Evolutionary conservation across 78 protist species (phyloP).

Genomic region (Chrysochromulina tobinii): DNA sequence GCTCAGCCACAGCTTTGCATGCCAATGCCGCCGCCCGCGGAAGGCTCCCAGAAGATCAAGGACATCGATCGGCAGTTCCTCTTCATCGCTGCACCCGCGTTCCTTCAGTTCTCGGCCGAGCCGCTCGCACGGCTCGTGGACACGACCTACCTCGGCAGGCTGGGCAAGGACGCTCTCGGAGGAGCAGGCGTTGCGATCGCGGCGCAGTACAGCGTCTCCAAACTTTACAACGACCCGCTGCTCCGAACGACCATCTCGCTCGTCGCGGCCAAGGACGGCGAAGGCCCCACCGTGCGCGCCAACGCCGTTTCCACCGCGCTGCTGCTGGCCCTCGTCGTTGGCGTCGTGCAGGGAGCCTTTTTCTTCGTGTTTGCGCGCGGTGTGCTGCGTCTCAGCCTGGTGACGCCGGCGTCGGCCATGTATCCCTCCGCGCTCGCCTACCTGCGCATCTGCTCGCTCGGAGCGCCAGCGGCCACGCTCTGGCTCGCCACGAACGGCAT

Average conservation of each 20-base stretch:
- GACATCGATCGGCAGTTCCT: background rate
- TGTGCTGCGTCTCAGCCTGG: background rate
- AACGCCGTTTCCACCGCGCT: background rate
- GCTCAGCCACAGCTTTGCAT: no score
- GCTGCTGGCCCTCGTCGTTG: background rate
- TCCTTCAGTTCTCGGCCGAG: conserved; percentile 28
- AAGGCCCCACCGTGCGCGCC: background rate
- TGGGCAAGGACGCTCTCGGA: background rate
- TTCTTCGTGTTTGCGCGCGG: background rate
- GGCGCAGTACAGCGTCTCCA: conserved; percentile 1
- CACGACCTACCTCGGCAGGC: conserved; percentile 30
- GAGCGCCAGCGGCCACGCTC: conserved; percentile 17
- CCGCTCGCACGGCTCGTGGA: conserved; percentile 32
- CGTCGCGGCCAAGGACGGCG: conserved; percentile 1
- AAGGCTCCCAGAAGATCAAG: no score
- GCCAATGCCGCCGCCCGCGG: no score
- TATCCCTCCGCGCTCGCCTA: background rate
- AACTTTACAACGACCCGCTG: conserved; percentile 40
- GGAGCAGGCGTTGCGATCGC: conserved; percentile 21
- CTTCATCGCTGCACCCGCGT: background rate
- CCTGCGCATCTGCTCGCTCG: conserved; percentile 13
- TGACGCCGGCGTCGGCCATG: background rate
- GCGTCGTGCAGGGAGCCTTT: background rate
- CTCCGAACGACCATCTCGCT: conserved; percentile 24
- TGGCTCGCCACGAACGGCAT: conserved; percentile 24